Base-by-base conservation (phyloP, 2,329 filamentous ascomycete species). In the Claviceps digitariae region DNA sequence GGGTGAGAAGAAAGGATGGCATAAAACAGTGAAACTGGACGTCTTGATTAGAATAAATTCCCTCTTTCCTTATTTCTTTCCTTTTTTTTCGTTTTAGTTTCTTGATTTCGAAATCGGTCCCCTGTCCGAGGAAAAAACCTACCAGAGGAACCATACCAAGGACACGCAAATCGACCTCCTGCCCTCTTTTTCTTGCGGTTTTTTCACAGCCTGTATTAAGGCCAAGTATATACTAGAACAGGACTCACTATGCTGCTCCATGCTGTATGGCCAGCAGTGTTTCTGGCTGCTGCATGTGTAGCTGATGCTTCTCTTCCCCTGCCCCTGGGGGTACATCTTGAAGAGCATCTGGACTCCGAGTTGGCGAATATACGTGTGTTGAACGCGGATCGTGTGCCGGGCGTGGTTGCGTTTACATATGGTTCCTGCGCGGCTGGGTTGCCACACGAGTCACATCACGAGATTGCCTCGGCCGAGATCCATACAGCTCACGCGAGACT, bases 391-490 rank as follows among this genome's bases (percentile, higher is more conserved):
- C 34, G 7, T 29, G 48, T 50, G 15, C 2, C 36, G 6, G 48
- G 48, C 20, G 31, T 25, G 38, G 12, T 50, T 6, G 25, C 23
- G 4, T 50, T 50, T 31, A 50, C 38, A 15, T 50, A 50, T n/a
- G 48, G 48, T 31, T 20, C 23, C 15, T 50, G 48, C 25, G n/a
- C 34, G n/a, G n/a, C 36, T 6, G 5, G 4, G 12, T 41, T 38
- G 6, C 21, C 10, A 38, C 5, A 25, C 7, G 31, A 43, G 17
- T 29, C 25, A 2, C 48, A 50, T 43, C 48, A 50, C 5, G 25
- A 50, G 20, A 60, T 68, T 27, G 65, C 67, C 1, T 63, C 61
- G 40, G 63, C 63, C n/a, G 64, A 50, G 48, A 13, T 43, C 6
- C 8, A n/a, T 4, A 21, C 48, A 7, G 25, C 12, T 13, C 20